Percentiles rank a stretch among this genome's conserved stretches.
Conservation (phyloP, 257 asterid genomes). For the Solanum infundibuliforme region DNA sequence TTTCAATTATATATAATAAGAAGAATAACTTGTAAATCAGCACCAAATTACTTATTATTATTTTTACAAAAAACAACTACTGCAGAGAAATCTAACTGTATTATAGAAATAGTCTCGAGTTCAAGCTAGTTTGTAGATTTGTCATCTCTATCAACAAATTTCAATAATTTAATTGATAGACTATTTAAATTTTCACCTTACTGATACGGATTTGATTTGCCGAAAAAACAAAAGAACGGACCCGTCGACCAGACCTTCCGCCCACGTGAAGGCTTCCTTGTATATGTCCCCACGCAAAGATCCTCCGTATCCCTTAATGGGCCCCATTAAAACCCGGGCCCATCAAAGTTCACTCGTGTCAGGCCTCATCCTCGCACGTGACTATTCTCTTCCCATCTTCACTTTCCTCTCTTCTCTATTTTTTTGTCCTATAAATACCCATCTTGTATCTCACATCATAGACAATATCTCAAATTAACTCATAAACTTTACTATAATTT, state of each 20-base stretch:
- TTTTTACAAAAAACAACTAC: too few species aligned
- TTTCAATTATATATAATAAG: background rate
- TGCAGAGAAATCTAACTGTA: too few species aligned
- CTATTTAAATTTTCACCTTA: background rate
- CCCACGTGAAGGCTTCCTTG: conserved; percentile 30
- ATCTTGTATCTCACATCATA: conserved; percentile 28
- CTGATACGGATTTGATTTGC: accelerated
- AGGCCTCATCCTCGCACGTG: conserved; percentile 37
- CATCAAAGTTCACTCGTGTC: conserved; percentile 30
- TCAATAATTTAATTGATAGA: too few species aligned
- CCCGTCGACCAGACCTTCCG: conserved; percentile 11
- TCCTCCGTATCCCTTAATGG: conserved; percentile 30
- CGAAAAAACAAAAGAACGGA: background rate
- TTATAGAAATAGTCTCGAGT: background rate
- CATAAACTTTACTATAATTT: background rate
- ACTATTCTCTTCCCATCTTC: background rate
- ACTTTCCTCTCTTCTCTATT: background rate
- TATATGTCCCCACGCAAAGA: conserved; percentile 26
- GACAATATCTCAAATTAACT: conserved; percentile 10
- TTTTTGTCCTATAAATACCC: conserved; percentile 41
- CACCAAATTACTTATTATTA: background rate
- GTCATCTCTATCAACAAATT: too few species aligned
- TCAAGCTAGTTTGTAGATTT: too few species aligned
- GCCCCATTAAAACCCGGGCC: background rate
- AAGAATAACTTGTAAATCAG: background rate